These are phyloP conservation scores for Stachybotrys elegans DNA, from an alignment of 2,329 filamentous ascomycete species.

Conservation along the genomic window DNA sequence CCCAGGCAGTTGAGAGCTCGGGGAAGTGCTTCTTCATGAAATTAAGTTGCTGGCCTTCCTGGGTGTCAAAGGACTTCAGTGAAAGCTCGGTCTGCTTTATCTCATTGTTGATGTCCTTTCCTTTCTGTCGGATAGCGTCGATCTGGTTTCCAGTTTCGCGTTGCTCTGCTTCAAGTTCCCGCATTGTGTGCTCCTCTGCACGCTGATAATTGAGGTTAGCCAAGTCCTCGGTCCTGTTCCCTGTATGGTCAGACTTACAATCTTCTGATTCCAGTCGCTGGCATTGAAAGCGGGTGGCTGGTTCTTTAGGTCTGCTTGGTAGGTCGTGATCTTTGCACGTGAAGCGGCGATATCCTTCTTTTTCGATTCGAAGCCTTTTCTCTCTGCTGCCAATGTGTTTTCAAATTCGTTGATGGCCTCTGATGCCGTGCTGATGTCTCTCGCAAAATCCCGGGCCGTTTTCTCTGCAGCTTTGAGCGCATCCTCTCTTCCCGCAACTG, in stretches of 20 bases:
- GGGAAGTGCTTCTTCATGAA: slow-evolving; percentile 55
- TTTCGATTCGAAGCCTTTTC: slow-evolving; percentile 42
- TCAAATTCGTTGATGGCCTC: slow-evolving; percentile 39
- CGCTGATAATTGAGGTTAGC: too few relatives aligned
- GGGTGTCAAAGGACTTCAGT: slow-evolving; percentile 61
- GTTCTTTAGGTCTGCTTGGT: slow-evolving; percentile 60
- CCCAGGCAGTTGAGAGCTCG: slow-evolving; percentile 68
- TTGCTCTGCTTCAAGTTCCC: slow-evolving; percentile 43
- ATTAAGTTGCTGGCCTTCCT: slow-evolving; percentile 66
- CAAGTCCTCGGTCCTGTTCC: background rate
- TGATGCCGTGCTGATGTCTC: slow-evolving; percentile 26
- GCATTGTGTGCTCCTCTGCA: slow-evolving; percentile 51
- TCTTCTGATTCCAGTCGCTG: slow-evolving; percentile 64
- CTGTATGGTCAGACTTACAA: slow-evolving; percentile 45
- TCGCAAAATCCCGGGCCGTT: slow-evolving; percentile 38
- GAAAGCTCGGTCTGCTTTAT: slow-evolving; percentile 38
- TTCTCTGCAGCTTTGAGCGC: slow-evolving; percentile 50
- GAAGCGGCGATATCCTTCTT: slow-evolving; percentile 45
- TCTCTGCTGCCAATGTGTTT: slow-evolving; percentile 44
- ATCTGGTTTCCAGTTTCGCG: slow-evolving; percentile 33
- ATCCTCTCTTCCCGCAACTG: slow-evolving; percentile 49
- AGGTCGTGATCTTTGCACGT: slow-evolving; percentile 52
- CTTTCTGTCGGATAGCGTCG: slow-evolving; percentile 35
- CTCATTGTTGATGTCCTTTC: slow-evolving; percentile 32
- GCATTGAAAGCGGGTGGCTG: slow-evolving; percentile 64